Evolutionary conservation across 176 grass and related monocot genomes (phyloP).

Genomic region (Musa acuminata): DNA sequence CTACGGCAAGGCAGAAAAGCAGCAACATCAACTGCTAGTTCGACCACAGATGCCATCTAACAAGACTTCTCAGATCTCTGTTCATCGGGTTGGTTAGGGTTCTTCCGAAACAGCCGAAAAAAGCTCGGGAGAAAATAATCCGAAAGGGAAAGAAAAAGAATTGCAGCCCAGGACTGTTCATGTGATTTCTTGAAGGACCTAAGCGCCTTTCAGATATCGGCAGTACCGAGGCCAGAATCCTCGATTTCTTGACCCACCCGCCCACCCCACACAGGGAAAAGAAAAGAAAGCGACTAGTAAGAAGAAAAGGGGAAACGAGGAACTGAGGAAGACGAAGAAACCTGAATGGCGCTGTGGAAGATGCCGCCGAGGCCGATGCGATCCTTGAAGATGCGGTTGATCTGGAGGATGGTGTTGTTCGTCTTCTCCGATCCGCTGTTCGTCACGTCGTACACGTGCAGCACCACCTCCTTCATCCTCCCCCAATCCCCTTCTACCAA

Average conservation of each 20-base stretch:
- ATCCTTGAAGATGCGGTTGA: slow-evolving; percentile 99
- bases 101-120: neutral
- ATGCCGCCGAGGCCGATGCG: slow-evolving; percentile 97
- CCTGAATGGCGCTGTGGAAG: slow-evolving; percentile 99
- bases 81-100: neutral
- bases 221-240: neutral
- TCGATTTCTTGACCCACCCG: neutral
- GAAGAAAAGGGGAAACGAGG: neutral
- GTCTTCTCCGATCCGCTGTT: slow-evolving; percentile 95
- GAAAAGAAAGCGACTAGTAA: neutral
- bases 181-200: neutral
- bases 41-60: no score
- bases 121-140: neutral
- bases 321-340: neutral
- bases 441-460: slow-evolving; percentile 98
- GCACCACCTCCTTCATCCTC: slow-evolving; percentile 85
- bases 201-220: neutral
- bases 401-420: slow-evolving; percentile 96
- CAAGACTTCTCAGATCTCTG: neutral
- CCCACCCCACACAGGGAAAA: no score
- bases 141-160: no score
- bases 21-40: neutral
- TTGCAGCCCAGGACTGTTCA: neutral
- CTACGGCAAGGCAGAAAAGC: neutral
- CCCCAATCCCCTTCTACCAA: neutral